Evolutionary conservation across 1,284 basidiomycete species (phyloP), one percentile per base, ranked within the genome.

Genomic region (Cystobasidium sp.): DNA sequence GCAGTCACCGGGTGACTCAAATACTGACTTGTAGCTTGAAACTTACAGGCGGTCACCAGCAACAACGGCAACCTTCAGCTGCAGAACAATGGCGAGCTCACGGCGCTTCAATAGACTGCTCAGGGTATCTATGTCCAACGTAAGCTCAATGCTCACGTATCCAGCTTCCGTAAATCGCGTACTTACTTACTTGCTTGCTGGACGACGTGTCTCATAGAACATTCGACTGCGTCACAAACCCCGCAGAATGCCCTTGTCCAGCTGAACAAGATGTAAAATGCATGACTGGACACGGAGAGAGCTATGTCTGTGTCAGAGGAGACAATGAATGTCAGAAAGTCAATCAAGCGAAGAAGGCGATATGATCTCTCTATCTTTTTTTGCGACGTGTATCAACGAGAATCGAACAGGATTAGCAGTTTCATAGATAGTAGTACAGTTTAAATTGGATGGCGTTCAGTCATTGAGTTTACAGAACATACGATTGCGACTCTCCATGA

Each of bases 71-170:
- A 16, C 70, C 70, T 12, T 49, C 61, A 3, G 52, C 62, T 0
- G 70, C 70, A 22, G 70, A 73, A 44, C 61, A 55, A 43, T 73
- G 70, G 70, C 49, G 70, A 56, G 70, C 63, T 46, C 70, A 73
- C 24, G 63, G 63, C 8, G 63, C 62, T 24, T 53, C 62, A 1
- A 73, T 73, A 47, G 62, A 73, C 47, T 73, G 70, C 31, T 55
- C 62, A 31, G 70, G 62, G 8, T 73, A 73, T 43, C 52, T 73
- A 16, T 73, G 70, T 73, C 70, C 70, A 5, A 51, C 44, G 70
- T 73, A 58, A 37, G 70, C 3, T 1, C 31, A 31, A 31, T 5
- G 43, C 7, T 31, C 8, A 46, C 31, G 51, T 8, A 49, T 10
- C 20, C 22, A 18, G 46, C 61, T 63, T 47, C 12, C 12, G 18